Percentiles rank a stretch among this genome's conserved stretches.
These are phyloP conservation scores for Diaporthe ampelina DNA, from an alignment of 2,329 filamentous ascomycete species.

Conservation along the genomic window DNA sequence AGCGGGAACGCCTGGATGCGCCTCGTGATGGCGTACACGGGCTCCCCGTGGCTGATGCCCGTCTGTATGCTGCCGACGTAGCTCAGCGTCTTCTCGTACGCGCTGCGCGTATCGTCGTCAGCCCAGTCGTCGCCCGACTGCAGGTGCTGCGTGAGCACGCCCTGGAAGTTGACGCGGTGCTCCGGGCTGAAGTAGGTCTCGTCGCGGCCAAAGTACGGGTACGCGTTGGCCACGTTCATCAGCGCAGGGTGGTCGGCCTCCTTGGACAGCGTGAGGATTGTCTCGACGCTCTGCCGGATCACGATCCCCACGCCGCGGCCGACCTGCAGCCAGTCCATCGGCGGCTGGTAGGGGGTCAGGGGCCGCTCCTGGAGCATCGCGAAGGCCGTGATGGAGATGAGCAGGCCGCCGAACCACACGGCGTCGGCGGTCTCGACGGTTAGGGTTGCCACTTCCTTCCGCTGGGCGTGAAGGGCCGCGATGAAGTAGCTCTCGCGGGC, in stretches of 20 bases:
- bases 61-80: constrained; percentile 48
- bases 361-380: constrained; percentile 46
- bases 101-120: constrained; percentile 44
- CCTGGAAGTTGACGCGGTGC: constrained; percentile 43
- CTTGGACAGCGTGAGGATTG: constrained; percentile 52
- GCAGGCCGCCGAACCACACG: constrained; percentile 45
- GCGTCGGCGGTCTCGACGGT: constrained; percentile 46
- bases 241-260: constrained; percentile 60
- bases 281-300: constrained; percentile 46
- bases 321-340: constrained; percentile 48
- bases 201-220: constrained; percentile 48
- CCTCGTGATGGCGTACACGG: constrained; percentile 48
- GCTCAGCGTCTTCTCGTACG: constrained; percentile 48
- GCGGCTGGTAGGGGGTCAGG: constrained; percentile 45
- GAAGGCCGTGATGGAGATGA: constrained; percentile 47
- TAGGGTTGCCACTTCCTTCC: constrained; percentile 44
- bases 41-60: constrained; percentile 48
- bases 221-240: constrained; percentile 57
- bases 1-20: constrained; percentile 48
- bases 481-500: constrained; percentile 48
- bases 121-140: constrained; percentile 43
- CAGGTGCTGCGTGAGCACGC: constrained; percentile 43
- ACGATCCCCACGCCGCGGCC: constrained; percentile 47
- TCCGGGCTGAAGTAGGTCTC: constrained; percentile 46
- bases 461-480: constrained; percentile 47